These are phyloP conservation scores for Xylaria bambusicola DNA, from an alignment of 495 filamentous ascomycete genomes.

Conservation along the genomic window DNA sequence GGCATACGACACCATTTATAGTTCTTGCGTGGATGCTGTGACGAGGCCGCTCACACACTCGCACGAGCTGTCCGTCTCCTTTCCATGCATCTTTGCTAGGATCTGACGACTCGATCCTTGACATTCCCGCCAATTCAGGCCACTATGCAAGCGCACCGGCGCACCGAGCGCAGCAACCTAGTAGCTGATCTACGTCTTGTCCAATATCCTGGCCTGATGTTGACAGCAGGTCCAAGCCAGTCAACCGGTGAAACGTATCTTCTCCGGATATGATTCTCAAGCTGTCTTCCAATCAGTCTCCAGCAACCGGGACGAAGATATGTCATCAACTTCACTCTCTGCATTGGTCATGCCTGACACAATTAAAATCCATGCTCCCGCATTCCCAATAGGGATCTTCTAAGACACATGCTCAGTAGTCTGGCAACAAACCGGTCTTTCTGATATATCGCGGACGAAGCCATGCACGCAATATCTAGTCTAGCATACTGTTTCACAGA, in stretches of 20 bases:
- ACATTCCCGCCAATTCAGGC: not conserved
- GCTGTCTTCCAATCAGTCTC: not conserved
- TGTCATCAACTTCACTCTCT: not conserved
- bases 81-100: not conserved
- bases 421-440: not conserved
- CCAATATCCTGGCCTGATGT: not conserved
- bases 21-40: not conserved
- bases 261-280: not conserved
- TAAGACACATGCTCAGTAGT: not conserved
- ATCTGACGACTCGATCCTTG: not conserved
- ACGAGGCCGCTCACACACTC: not conserved
- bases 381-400: not conserved
- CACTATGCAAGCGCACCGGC: not conserved
- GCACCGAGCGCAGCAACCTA: not conserved
- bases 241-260: conserved; percentile 1
- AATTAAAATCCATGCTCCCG: not conserved
- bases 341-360: not conserved
- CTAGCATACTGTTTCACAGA: not conserved
- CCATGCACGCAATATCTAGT: conserved; percentile 5
- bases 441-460: not conserved
- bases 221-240: not conserved
- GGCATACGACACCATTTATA: not conserved
- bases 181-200: not conserved
- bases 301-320: conserved; percentile 1
- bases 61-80: not conserved